These are phyloP conservation scores for Rhytidhysteron rufulum DNA, from an alignment of 2,329 filamentous ascomycete species.

Conservation along the genomic window DNA sequence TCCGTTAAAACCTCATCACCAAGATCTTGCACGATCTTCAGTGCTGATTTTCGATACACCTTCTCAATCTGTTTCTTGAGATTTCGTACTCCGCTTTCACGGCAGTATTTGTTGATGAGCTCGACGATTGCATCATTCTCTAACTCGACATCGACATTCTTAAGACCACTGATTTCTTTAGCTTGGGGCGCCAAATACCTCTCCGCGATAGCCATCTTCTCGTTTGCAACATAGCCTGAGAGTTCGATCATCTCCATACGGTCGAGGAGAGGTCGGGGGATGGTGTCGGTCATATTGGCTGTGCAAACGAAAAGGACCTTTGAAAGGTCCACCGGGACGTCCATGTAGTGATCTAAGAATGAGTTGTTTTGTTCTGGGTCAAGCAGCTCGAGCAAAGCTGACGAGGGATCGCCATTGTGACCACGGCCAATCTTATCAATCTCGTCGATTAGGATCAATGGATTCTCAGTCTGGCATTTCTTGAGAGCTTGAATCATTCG, in stretches of 20 bases:
- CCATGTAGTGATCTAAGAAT: conserved; percentile 98
- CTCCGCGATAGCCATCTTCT: conserved; percentile 98
- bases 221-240: conserved; percentile 93
- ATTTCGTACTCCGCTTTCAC: conserved; percentile 94
- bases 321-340: conserved; percentile 93
- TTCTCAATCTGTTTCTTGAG: conserved; percentile 99
- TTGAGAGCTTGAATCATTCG: conserved; percentile 97
- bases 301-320: conserved; percentile 99
- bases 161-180: conserved; percentile 88
- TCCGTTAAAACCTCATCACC: conserved; percentile 81
- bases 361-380: conserved; percentile 97
- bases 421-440: conserved; percentile 97
- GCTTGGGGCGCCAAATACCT: conserved; percentile 87
- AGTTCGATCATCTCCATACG: conserved; percentile 97
- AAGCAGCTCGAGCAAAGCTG: conserved; percentile 85
- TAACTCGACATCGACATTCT: conserved; percentile 85
- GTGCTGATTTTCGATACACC: conserved; percentile 92
- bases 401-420: conserved; percentile 94
- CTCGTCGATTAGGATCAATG: conserved; percentile 92
- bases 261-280: conserved; percentile 87
- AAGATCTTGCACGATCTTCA: conserved; percentile 94
- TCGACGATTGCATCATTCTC: conserved; percentile 87
- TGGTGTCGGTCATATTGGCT: conserved; percentile 98
- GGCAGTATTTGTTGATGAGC: conserved; percentile 97
- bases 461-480: conserved; percentile 98